phyloP scores from a whole-genome alignment of 192 early-diverging fungal species.

The Coemansia sp. region DNA sequence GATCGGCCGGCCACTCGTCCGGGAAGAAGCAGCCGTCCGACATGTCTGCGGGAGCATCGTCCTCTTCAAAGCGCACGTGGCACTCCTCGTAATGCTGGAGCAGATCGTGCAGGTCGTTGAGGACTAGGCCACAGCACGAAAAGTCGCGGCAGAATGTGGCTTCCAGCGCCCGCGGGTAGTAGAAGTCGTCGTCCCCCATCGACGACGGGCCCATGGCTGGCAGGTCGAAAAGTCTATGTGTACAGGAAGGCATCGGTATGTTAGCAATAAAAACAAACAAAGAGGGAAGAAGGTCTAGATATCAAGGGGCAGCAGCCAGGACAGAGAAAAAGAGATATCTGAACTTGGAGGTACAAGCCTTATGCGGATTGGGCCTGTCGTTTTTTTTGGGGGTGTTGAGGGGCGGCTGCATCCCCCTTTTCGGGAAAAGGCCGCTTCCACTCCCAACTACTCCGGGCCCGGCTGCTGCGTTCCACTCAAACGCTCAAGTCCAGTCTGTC shows the following conservation, averaged over 20 bases:
- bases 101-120: slow-evolving; percentile 90
- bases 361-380: slow-evolving; percentile 12
- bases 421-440: slow-evolving; percentile 2
- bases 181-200: slow-evolving; percentile 47
- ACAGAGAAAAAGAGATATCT: slow-evolving; percentile 4
- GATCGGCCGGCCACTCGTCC: slow-evolving; percentile 51
- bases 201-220: slow-evolving; percentile 21
- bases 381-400: slow-evolving; percentile 12
- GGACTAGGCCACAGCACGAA: slow-evolving; percentile 85
- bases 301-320: slow-evolving; percentile 10
- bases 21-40: slow-evolving; percentile 49
- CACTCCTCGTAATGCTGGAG: slow-evolving; percentile 95
- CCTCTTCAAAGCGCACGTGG: slow-evolving; percentile 86
- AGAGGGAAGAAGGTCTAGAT: not conserved
- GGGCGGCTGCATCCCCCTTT: slow-evolving; percentile 9
- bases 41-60: slow-evolving; percentile 60
- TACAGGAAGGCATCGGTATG: not conserved
- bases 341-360: not conserved
- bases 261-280: slow-evolving; percentile 2
- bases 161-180: slow-evolving; percentile 74
- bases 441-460: not conserved
- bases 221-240: slow-evolving; percentile 40
- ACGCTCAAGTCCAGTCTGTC: not conserved
- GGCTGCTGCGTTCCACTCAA: not conserved
- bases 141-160: slow-evolving; percentile 94